These are phyloP conservation scores for Excoecaria cochinchinensis DNA, from an alignment of 345 rosid genomes.

Conservation along the genomic window DNA sequence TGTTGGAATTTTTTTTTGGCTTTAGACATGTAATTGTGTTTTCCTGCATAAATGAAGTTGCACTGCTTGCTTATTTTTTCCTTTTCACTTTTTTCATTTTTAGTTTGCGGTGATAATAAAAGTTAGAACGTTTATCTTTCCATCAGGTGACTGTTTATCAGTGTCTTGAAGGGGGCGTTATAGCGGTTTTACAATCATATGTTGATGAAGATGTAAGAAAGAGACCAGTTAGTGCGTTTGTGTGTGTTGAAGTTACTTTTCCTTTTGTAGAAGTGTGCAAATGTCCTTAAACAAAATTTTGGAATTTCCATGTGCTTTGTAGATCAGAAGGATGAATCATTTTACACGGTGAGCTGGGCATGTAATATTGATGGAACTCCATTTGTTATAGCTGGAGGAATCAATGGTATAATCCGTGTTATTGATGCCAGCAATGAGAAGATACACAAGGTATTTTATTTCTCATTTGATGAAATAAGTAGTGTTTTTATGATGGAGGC, in stretches of 20 bases:
- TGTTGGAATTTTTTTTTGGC: too few relatives aligned
- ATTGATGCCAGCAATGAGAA: conserved; percentile 76
- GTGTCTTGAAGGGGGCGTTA: conserved; percentile 87
- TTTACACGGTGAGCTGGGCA: conserved; percentile 94
- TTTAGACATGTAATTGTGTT: too few relatives aligned
- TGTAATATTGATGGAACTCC: conserved; percentile 65
- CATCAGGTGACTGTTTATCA: conserved; percentile 85
- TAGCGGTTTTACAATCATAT: conserved; percentile 76
- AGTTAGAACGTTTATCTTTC: background rate
- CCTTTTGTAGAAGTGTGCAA: conserved; percentile 6
- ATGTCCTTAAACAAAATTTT: conserved; percentile 25
- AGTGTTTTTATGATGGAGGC: too few relatives aligned
- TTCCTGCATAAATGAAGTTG: too few relatives aligned
- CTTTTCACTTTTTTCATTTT: background rate
- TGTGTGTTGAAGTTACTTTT: background rate
- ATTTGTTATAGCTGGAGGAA: conserved; percentile 78
- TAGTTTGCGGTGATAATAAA: conserved; percentile 3
- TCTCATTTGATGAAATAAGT: background rate
- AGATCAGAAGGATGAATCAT: conserved; percentile 96
- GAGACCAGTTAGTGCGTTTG: background rate
- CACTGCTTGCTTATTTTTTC: background rate
- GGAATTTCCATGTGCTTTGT: conserved; percentile 50
- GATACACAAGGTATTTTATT: conserved; percentile 64
- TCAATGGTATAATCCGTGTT: conserved; percentile 86
- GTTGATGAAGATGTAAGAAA: conserved; percentile 88